A percentile compares a stretch with the other conserved stretches of the same genome.
Evolutionary conservation across 306 rosid genomes (phyloP).

Genomic region (Alnus glutinosa): DNA sequence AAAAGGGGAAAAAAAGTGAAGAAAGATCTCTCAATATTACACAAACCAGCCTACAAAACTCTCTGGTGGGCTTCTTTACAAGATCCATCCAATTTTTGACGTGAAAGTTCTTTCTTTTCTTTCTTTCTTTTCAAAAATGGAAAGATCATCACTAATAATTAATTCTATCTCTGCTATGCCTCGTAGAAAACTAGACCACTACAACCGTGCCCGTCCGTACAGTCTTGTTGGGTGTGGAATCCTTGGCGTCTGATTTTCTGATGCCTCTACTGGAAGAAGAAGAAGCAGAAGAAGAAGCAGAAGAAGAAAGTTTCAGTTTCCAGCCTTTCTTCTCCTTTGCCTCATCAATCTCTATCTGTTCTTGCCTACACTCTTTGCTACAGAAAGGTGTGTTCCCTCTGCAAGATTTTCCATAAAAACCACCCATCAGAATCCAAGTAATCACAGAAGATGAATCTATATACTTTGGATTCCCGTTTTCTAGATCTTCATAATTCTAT

Average conservation of each 20-base stretch:
- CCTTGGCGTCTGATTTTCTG: conserved; percentile 61
- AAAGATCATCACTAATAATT: background rate
- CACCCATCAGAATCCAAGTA: conserved; percentile 27
- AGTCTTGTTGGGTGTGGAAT: conserved; percentile 46
- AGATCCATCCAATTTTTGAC: background rate
- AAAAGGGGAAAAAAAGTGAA: background rate
- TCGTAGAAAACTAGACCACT: conserved; percentile 54
- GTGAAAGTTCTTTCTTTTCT: background rate
- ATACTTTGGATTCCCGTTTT: too few relatives aligned
- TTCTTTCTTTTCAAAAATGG: background rate
- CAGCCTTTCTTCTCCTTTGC: conserved; percentile 67
- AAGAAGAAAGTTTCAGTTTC: conserved; percentile 46
- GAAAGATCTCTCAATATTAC: conserved; percentile 15
- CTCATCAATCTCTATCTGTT: conserved; percentile 79
- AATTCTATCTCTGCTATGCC: too few relatives aligned
- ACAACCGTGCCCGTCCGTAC: conserved; percentile 70
- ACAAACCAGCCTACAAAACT: conserved; percentile 7
- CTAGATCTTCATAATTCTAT: too few relatives aligned
- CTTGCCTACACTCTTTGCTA: conserved; percentile 89
- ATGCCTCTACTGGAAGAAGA: conserved; percentile 50
- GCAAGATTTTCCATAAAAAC: conserved; percentile 25
- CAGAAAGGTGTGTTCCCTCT: conserved; percentile 98
- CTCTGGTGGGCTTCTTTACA: background rate
- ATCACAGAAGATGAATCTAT: background rate
- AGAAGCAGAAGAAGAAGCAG: conserved; percentile 19